Base-by-base conservation (phyloP, 495 filamentous ascomycete species). In the Penicillium cosmopolitanum region DNA sequence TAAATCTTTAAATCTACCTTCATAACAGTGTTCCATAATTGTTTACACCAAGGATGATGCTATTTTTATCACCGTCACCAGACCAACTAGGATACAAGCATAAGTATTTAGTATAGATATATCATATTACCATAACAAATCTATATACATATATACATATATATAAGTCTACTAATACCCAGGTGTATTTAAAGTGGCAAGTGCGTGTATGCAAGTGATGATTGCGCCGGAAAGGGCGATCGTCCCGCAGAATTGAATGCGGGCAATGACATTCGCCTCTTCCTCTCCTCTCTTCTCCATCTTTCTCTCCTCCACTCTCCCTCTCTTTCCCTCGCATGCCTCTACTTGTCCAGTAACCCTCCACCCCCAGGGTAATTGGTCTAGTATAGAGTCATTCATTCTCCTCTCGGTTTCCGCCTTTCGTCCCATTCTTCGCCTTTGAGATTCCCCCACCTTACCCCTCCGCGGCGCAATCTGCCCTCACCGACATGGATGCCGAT, bases 381-480 rank as follows among this genome's bases (percentile, higher is more conserved):
- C 15, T 9, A n/a, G 36, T 13, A 5, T 38, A 38, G 36, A 38
- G 12, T n/a, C 36, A 38, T 38, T 38, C 11, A 1, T 38, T 13
- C 10, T 38, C 12, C 36, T 38, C 36, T 38, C 28, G 1, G n/a
- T 38, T n/a, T 38, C 15, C 3, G 12, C 36, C 11, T 38, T 38
- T 38, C 36, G 36, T 52, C 88, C 69, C 88, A 86, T 50, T 80
- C 86, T 54, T 85, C 86, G 12, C 89, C 87, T 10, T 66, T 89
- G 42, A 87, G 87, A 63, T 89, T 28, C 51, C 38, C 34, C 44
- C 40, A 60, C 50, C 46, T 35, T 44, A 16, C 42, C 42, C 42
- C 42, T 19, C 42, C 42, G n/a, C 15, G 28, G 4, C 28, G 28
- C 28, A 31, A 31, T 31, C 42, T 0, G 3, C 8, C 6, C 44